Base-by-base conservation (phyloP, 192 early-diverging fungal genomes). In the Backusella macrospora region DNA sequence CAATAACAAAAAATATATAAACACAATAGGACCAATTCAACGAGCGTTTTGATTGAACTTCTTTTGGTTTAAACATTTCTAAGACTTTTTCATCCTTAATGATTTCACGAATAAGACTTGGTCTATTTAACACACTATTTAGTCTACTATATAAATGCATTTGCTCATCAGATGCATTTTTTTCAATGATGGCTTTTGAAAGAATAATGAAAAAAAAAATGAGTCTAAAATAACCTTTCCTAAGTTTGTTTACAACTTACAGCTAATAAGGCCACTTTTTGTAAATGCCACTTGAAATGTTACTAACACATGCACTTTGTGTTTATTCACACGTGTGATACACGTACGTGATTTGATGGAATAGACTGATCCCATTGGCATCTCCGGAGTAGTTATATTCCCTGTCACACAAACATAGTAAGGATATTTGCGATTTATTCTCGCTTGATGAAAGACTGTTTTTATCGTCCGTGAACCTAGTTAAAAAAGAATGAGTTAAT, bases 221-320 rank as follows among this genome's bases (percentile, higher is more conserved):
- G 6, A 69, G 16, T 65, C 38, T 65, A 29, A 62, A 62, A 15
- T 10, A 7, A 10, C 5, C 39, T 34, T 5, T 46, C 37, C 8
- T 23, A 16, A 8, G 38, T 70, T 70, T 26, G 29, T 82, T 68
- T 76, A 38, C 16, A 21, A 83, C 73, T 83, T 79, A 72, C 84
- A 76, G 49, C 83, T 86, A 38, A 86, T 75, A 68, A 80, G 80
- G 5, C 84, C 81, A 29, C 76, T 79, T 68, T 86, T 85, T n/a
- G 82, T 84, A 71, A 84, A 88, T 70, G 83, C 87, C 3, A 84
- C 63, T 8, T 73, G 71, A 65, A 81, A 84, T 3, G 82, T 86
- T 6, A 85, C 81, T 21, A 88, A 70, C 3, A 88, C 71, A 38
- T 75, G 77, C n/a, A 80, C 76, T 45, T 82, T 78, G 23, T 70